Percentiles rank a stretch among this genome's conserved stretches.
Conservation (phyloP, 1,284 basidiomycete species). For the Cystobasidium slooffiae region DNA sequence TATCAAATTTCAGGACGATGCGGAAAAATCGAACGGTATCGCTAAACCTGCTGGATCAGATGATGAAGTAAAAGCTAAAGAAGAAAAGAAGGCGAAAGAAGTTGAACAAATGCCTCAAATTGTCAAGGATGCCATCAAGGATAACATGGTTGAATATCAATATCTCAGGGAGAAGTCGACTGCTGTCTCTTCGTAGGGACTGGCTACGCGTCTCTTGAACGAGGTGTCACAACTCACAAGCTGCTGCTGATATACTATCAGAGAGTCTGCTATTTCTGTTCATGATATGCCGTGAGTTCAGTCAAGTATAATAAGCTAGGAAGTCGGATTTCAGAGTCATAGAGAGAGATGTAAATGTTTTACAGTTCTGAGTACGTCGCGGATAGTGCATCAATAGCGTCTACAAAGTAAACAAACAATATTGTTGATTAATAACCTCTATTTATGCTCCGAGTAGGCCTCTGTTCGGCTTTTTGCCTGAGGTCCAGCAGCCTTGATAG, state of each 20-base stretch:
- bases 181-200: slow-evolving; percentile 5
- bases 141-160: slow-evolving; percentile 50
- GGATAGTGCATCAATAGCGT: too few species aligned
- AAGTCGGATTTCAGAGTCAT: too few species aligned
- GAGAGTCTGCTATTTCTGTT: too few species aligned
- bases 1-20: slow-evolving; percentile 45
- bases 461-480: slow-evolving; percentile 1
- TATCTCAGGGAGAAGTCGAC: slow-evolving; percentile 42
- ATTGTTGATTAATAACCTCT: neutral
- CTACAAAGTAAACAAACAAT: neutral
- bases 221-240: too few species aligned
- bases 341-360: too few species aligned
- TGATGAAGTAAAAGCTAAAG: slow-evolving; percentile 42
- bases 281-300: too few species aligned
- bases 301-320: too few species aligned
- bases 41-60: slow-evolving; percentile 39
- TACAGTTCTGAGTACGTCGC: too few species aligned
- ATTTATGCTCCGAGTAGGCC: slow-evolving; percentile 10
- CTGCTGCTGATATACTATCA: too few species aligned
- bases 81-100: slow-evolving; percentile 32
- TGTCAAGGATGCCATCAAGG: slow-evolving; percentile 47
- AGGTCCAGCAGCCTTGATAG: slow-evolving; percentile 31
- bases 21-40: slow-evolving; percentile 49
- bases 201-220: too few species aligned
- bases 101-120: slow-evolving; percentile 47